Base-by-base conservation (phyloP, 2,329 filamentous ascomycete genomes). In the Hymenoscyphus scutula region DNA sequence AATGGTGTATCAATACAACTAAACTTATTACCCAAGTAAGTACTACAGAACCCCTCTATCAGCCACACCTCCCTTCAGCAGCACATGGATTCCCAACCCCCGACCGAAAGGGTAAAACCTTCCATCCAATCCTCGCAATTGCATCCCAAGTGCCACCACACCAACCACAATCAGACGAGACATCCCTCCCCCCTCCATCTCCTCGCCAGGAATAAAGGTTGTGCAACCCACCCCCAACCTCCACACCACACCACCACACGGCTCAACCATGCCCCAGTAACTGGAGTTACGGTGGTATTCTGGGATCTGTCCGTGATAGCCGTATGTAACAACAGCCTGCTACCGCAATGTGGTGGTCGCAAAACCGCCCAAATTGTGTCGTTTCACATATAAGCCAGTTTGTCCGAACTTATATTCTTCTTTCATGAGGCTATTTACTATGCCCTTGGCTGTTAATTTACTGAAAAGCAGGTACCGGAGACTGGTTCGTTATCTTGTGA, bases 191-290 rank as follows among this genome's bases (percentile, higher is more conserved):
- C 15, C 6, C 38, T 45, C 17, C 5, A 8, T 8, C 7, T 19
- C 19, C 41, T 45, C 41, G 41, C 41, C 41, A 48, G 41, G n/a
- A 48, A 48, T 11, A 48, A 48, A 23, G 41, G 41, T 48, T 48
- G 41, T 48, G 19, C 41, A 25, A 51, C 45, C 45, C 45, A 51
- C 45, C 45, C 19, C 19, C 19, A 51, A 11, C 45, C n/a, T n/a
- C 5, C 41, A 51, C 45, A 23, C 19, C 45, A 51, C 45, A 23
- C 19, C 45, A 51, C 45, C n/a, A 19, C 38, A 51, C 23, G n/a
- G 19, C 45, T 51, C 19, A 51, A 51, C n/a, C 19, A 51, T 37
- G 27, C 13, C 34, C 34, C 34, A 37, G 34, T 37, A 37, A 37
- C 34, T 37, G 45, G 45, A 51, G 45, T 51, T 25, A 51, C 3